Evolutionary conservation across 192 early-diverging fungal genomes (phyloP), one percentile per base, ranked within the genome.

Genomic region (Coemansia sp.): DNA sequence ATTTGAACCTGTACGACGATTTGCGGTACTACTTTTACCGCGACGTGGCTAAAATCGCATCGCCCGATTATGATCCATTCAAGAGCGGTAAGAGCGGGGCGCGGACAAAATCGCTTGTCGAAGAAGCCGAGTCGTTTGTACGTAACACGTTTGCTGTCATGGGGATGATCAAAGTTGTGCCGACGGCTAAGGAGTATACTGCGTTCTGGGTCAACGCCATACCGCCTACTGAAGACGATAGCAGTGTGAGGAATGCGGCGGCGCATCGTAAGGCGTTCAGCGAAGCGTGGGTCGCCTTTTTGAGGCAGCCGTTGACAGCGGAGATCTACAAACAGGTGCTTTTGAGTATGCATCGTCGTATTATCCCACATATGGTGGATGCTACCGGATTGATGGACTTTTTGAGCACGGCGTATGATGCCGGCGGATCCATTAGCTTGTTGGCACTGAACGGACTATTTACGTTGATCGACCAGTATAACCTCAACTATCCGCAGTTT

Each of bases 401-500:
- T 75, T 85, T 99, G 86, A 94, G 90, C 10, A 92, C 90, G 39
- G 85, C 94, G 15, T 98, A 98, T 72, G 90, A 96, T 64, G 80
- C 85, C 36, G 95, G 97, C 68, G 96, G 96, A 5, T 89, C 90
- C 8, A 76, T 94, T 70, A 95, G 94, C 77, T 67, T 99, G 44
- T 80, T 99, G 62, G 96, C 97, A 5, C 85, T 99, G 44, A 97
- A 98, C 74, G 95, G 96, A 31, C 78, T 99, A 19, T 99, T 98
- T 62, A 94, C 96, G 17, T 84, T 99, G 68, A 96, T 99, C 53
- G 82, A 87, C n/a, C 90, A 98, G 68, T 90, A 99, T 80, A 97
- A 96, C 68, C 81, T 99, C 34, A 95, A 97, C 84, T 99, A 99
- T 70, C 96, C 96, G n/a, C 91, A 95, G 72, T 99, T 99, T 70